Evolutionary conservation across 345 rosid genomes (phyloP), one percentile per base, ranked within the genome.

Genomic region (Draba incana): DNA sequence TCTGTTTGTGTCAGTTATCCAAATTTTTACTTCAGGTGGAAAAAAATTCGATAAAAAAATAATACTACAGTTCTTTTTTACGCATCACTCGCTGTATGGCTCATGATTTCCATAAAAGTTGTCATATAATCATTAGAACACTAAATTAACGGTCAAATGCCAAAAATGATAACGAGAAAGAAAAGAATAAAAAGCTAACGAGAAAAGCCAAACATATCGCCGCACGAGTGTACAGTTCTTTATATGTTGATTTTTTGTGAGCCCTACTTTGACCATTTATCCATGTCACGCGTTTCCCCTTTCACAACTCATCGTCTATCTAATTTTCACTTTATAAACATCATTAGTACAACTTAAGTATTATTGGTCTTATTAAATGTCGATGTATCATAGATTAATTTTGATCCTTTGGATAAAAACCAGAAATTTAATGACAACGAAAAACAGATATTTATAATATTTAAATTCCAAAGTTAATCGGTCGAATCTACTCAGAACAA

Each of bases 201-300:
- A 69, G 35, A 71, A 63, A 57, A 33, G 47, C 48, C 61, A 57
- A 73, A 73, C 49, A 52, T 54, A 74, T 50, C 42, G 77, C 56
- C 77, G 77, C 72, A 73, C 67, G 72, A 33, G 56, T 66, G 66
- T 50, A 57, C 71, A 41, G 55, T 43, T 50, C 24, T 44, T 62
- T 62, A 14, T 44, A 43, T 15, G 30, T 24, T 54, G 30, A 7
- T 46, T 28, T 47, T 33, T 38, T n/a, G 20, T 9, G 65, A 60
- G 52, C 48, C 50, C 68, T 24, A 43, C 72, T 74, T 74, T 74
- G 72, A 66, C 72, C 48, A 66, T 53, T 24, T 28, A 10, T 66
- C 67, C 72, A 74, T 62, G 77, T 74, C 77, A 74, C 33, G 54
- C 77, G 43, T 10, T 64, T 73, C 24, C 57, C 39, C 24, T 13